A percentile compares a stretch with the other conserved stretches of the same genome.
phyloP scores from a whole-genome alignment of 1,284 basidiomycete species.

The Sporisorium reilianum region DNA sequence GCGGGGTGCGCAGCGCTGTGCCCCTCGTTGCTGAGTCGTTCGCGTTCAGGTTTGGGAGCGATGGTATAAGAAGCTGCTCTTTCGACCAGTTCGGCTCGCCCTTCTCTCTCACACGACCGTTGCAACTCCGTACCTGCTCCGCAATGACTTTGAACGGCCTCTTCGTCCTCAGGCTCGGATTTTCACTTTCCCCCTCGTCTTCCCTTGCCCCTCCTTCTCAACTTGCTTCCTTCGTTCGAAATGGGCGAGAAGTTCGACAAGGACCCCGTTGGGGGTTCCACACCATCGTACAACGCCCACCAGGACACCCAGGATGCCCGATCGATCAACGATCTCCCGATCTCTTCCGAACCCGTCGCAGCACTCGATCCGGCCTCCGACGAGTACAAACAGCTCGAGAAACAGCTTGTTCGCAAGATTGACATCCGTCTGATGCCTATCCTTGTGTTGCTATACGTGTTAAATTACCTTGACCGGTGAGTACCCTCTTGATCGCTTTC shows the following conservation, averaged over 20 bases:
- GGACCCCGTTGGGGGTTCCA: not conserved
- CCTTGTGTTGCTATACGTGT: constrained; percentile 25
- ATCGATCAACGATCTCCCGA: constrained; percentile 12
- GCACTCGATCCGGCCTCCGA: constrained; percentile 35
- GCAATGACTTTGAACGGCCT: too few relatives aligned
- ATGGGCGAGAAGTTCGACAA: constrained; percentile 26
- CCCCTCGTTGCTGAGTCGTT: too few relatives aligned
- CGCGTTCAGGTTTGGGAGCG: too few relatives aligned
- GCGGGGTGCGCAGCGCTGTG: too few relatives aligned
- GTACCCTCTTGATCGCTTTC: too few relatives aligned
- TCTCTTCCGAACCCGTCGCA: not conserved
- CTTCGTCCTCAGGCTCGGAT: too few relatives aligned
- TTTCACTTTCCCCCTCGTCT: too few relatives aligned
- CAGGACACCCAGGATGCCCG: constrained; percentile 30
- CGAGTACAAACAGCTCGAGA: constrained; percentile 42
- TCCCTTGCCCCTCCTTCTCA: not conserved
- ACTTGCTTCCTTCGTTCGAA: not conserved
- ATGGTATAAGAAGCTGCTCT: not conserved
- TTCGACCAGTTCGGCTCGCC: too few relatives aligned
- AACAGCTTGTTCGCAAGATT: constrained; percentile 50
- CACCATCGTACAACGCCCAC: not conserved
- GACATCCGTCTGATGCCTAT: constrained; percentile 43
- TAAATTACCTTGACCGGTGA: constrained; percentile 35
- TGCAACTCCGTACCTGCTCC: too few relatives aligned
- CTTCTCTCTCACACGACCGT: not conserved